Percentiles rank a stretch among this genome's conserved stretches.
These are phyloP conservation scores for Tulasnella sp. DNA, from an alignment of 768 basidiomycete genomes.

Conservation along the genomic window DNA sequence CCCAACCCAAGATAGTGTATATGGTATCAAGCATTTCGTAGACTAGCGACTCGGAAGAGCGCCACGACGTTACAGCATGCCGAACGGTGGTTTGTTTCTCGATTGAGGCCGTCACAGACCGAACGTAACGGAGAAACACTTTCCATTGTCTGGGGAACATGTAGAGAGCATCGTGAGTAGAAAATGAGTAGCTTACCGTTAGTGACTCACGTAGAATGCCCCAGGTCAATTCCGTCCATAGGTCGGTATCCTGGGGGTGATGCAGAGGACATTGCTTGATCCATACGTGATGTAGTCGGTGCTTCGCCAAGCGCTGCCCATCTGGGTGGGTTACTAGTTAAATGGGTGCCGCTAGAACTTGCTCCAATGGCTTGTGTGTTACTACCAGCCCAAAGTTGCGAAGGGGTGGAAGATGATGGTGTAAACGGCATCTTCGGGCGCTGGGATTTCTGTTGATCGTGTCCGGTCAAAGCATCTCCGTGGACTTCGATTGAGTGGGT, in stretches of 20 bases:
- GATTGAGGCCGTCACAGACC: conserved; percentile 41
- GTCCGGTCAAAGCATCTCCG: conserved; percentile 57
- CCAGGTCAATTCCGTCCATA: conserved; percentile 39
- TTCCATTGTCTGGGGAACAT: conserved; percentile 46
- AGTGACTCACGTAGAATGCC: conserved; percentile 41
- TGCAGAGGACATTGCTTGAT: background rate
- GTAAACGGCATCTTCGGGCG: conserved; percentile 61
- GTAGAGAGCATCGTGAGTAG: background rate
- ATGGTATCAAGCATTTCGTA: conserved; percentile 79
- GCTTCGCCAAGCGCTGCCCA: conserved; percentile 6
- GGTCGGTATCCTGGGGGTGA: background rate
- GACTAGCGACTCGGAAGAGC: conserved; percentile 63
- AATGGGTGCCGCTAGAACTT: too few relatives aligned
- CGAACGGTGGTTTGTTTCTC: conserved; percentile 52
- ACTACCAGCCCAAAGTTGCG: conserved; percentile 33
- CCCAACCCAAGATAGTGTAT: conserved; percentile 63
- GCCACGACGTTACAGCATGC: conserved; percentile 70
- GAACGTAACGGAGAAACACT: conserved; percentile 53
- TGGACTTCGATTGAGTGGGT: conserved; percentile 85
- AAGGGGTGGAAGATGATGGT: conserved; percentile 16
- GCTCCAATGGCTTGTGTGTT: conserved; percentile 10
- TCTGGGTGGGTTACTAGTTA: background rate
- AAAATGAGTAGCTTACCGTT: too few relatives aligned
- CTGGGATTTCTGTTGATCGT: conserved; percentile 57
- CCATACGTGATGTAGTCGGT: background rate